phyloP scores from a whole-genome alignment of 495 filamentous ascomycete genomes.

The Penicillium manginii region DNA sequence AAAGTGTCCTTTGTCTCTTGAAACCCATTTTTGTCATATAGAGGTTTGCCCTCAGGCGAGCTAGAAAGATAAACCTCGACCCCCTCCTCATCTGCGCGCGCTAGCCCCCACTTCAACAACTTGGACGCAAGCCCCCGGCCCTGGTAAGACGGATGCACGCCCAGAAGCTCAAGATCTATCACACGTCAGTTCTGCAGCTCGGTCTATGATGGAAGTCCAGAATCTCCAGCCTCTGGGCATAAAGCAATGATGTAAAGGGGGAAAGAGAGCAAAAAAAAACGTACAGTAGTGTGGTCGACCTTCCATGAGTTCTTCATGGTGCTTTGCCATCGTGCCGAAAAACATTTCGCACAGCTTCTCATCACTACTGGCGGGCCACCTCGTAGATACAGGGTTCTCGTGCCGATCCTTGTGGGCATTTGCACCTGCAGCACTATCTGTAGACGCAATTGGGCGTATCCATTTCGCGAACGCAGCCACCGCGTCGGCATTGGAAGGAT shows the following conservation, averaged over 20 bases:
- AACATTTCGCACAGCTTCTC: slow-evolving; percentile 28
- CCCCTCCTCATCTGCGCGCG: slow-evolving; percentile 38
- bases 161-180: slow-evolving; percentile 41
- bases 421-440: background rate
- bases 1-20: slow-evolving; percentile 15
- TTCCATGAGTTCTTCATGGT: slow-evolving; percentile 28
- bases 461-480: slow-evolving; percentile 33
- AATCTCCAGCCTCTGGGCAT: background rate
- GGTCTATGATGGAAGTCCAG: too few relatives aligned
- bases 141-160: slow-evolving; percentile 40
- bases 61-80: slow-evolving; percentile 42
- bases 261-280: slow-evolving; percentile 8
- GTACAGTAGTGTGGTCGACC: slow-evolving; percentile 33
- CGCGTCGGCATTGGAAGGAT: slow-evolving; percentile 11
- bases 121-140: slow-evolving; percentile 43
- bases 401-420: slow-evolving; percentile 17
- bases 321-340: slow-evolving; percentile 25
- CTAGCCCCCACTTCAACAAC: slow-evolving; percentile 47
- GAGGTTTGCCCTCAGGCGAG: slow-evolving; percentile 32
- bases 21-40: slow-evolving; percentile 44
- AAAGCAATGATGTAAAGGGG: background rate
- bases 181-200: background rate
- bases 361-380: slow-evolving; percentile 25
- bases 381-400: background rate
- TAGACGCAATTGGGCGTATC: slow-evolving; percentile 12